Evolutionary conservation across 306 rosid species (phyloP).

Genomic region (Pyrus pyrifolia): DNA sequence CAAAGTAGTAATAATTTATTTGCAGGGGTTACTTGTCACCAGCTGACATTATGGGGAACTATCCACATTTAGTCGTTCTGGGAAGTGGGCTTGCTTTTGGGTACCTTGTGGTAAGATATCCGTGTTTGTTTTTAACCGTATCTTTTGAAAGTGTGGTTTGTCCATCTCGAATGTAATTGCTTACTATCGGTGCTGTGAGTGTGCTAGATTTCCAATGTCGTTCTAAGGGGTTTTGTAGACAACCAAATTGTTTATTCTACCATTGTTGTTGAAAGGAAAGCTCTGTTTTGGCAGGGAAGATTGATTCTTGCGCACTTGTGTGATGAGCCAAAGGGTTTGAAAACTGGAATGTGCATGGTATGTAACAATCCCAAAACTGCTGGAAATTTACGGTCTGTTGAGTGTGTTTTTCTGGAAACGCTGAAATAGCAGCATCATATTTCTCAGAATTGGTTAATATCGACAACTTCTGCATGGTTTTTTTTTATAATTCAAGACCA

Average conservation of each 20-base stretch:
- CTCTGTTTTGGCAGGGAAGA: conserved; percentile 74
- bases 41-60: conserved; percentile 51
- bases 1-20: background rate
- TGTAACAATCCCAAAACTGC: background rate
- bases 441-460: background rate
- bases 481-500: background rate
- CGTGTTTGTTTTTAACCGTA: conserved; percentile 1
- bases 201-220: background rate
- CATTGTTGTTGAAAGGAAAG: conserved; percentile 14
- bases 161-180: background rate
- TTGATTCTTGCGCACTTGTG: conserved; percentile 92
- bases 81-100: conserved; percentile 95
- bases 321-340: conserved; percentile 96
- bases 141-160: conserved; percentile 1
- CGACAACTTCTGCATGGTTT: background rate
- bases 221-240: background rate
- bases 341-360: conserved; percentile 99
- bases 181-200: background rate
- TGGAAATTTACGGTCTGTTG: background rate
- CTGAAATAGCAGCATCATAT: background rate
- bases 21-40: conserved; percentile 88
- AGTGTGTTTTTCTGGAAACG: background rate
- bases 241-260: background rate
- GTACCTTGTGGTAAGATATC: conserved; percentile 68
- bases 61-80: conserved; percentile 70